phyloP scores from a whole-genome alignment of 2,329 filamentous ascomycete genomes.

The Sporothrix brasiliensis region DNA sequence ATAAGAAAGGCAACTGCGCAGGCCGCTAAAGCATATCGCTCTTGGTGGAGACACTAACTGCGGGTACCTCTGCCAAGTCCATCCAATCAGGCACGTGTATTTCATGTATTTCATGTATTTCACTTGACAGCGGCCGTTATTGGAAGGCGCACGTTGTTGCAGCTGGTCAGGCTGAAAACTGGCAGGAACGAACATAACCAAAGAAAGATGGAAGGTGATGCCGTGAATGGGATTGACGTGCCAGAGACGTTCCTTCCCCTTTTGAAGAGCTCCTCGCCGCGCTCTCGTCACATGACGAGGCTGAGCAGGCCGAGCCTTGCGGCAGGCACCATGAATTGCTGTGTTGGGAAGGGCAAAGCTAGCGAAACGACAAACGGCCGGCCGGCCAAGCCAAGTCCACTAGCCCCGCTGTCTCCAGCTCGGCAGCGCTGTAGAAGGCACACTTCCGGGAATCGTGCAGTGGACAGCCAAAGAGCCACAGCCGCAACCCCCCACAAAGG shows the following conservation, averaged over 20 bases:
- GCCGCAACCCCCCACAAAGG: neutral
- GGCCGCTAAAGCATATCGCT: conserved; percentile 17
- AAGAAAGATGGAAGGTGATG: no score
- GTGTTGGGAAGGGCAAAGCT: conserved; percentile 16
- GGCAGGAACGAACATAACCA: no score
- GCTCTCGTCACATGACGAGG: conserved; percentile 7
- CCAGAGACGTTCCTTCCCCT: neutral
- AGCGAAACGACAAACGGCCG: neutral
- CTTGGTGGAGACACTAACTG: neutral
- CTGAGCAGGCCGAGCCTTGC: conserved; percentile 11
- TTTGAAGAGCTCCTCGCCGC: neutral
- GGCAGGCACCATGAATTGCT: conserved; percentile 16
- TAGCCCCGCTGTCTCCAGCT: conserved; percentile 12
- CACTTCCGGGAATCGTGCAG: neutral
- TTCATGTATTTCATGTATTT: conserved; percentile 15
- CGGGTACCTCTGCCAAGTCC: conserved; percentile 9
- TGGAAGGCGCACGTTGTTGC: neutral
- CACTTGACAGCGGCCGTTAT: neutral
- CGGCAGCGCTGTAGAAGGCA: neutral
- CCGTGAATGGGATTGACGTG: neutral
- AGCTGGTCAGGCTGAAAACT: neutral
- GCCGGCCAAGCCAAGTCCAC: conserved; percentile 15
- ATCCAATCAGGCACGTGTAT: conserved; percentile 21
- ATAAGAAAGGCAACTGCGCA: neutral
- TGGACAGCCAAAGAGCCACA: neutral